Conservation (phyloP, 495 filamentous ascomycete genomes). For the Monascus purpureus region DNA sequence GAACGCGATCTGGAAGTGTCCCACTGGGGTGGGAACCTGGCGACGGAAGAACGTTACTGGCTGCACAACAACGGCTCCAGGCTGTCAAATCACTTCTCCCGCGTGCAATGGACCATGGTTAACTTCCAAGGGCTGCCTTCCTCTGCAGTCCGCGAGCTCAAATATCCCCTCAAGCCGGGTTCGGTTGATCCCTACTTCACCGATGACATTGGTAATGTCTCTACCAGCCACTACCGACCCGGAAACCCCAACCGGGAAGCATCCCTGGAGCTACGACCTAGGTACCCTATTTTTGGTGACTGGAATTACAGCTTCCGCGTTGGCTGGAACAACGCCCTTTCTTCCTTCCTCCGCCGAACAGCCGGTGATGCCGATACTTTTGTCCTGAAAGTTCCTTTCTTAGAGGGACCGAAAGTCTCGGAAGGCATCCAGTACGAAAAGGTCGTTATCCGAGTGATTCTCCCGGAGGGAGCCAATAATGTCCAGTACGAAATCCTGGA, state of each 20-base stretch:
- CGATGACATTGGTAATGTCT: constrained; percentile 94
- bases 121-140: constrained; percentile 61
- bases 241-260: constrained; percentile 58
- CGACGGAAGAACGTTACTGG: constrained; percentile 86
- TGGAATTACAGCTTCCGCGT: constrained; percentile 96
- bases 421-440: constrained; percentile 81
- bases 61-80: constrained; percentile 75
- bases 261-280: constrained; percentile 74
- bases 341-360: constrained; percentile 53
- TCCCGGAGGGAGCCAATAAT: constrained; percentile 86
- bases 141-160: constrained; percentile 68
- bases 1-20: constrained; percentile 90
- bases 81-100: constrained; percentile 71
- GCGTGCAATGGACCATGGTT: constrained; percentile 65
- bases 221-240: constrained; percentile 76
- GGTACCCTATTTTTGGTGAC: constrained; percentile 86
- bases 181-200: constrained; percentile 81
- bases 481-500: constrained; percentile 34
- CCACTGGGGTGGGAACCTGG: constrained; percentile 95
- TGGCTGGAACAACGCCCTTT: constrained; percentile 82
- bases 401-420: constrained; percentile 73
- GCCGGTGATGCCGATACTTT: constrained; percentile 45
- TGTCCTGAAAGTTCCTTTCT: constrained; percentile 88
- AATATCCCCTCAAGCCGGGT: constrained; percentile 63
- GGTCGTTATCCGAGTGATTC: constrained; percentile 63